phyloP scores from a whole-genome alignment of 2,329 filamentous ascomycete species.

The Ophiostoma angusticollis region DNA sequence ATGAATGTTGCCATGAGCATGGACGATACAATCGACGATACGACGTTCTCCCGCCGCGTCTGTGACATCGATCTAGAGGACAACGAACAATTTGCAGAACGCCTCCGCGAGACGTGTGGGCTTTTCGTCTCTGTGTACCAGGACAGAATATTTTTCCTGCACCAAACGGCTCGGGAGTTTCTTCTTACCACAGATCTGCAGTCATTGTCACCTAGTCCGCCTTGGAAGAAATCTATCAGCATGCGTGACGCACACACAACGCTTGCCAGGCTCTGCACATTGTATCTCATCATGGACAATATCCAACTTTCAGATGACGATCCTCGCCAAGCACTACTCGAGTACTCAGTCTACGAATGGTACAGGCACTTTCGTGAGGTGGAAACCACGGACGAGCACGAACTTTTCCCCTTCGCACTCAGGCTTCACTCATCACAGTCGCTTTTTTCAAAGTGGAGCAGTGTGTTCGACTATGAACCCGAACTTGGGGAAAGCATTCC shows the following conservation, averaged over 20 bases:
- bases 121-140: constrained; percentile 19
- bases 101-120: constrained; percentile 18
- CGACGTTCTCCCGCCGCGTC: background rate
- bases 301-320: background rate
- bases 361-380: constrained; percentile 14
- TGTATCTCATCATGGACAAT: constrained; percentile 14
- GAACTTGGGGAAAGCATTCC: no score
- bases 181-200: constrained; percentile 13
- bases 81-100: constrained; percentile 12
- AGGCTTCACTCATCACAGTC: constrained; percentile 12
- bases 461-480: constrained; percentile 4
- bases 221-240: constrained; percentile 15
- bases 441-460: constrained; percentile 7
- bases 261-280: constrained; percentile 15
- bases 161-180: constrained; percentile 23
- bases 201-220: constrained; percentile 1
- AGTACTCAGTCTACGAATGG: constrained; percentile 17
- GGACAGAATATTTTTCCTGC: constrained; percentile 19
- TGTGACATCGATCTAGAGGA: constrained; percentile 16
- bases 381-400: constrained; percentile 4
- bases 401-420: constrained; percentile 6
- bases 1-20: constrained; percentile 19
- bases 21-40: background rate
- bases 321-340: constrained; percentile 9
- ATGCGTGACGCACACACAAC: constrained; percentile 12